Base-by-base conservation (phyloP, 768 basidiomycete genomes). In the Suillus americanus region DNA sequence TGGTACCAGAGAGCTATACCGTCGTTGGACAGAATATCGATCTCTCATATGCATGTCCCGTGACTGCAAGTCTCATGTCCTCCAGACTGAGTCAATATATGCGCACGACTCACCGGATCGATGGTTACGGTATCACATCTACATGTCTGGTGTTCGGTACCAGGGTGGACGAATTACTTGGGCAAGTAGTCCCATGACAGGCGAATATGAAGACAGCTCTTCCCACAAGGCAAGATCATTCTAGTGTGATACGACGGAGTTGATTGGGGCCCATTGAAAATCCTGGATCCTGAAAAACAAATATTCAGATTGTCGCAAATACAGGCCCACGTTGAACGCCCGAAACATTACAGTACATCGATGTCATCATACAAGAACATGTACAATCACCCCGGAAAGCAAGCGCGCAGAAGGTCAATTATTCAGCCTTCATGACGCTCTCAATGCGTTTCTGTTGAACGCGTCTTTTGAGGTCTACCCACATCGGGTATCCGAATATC, bases 391-490 rank as follows among this genome's bases (percentile, higher is more conserved):
- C 55, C n/a, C 4, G 7, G 14, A 38, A 38, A 38, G 37, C 20
- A 38, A 37, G 54, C 23, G 35, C 1, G 5, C 9, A 25, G 4
- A 25, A 25, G 14, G 10, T 51, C 5, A 3, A 23, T 73, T 71
- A 89, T 71, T 90, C 77, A 12, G 84, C 83, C 73, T 93, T 94
- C 88, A 90, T 88, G 3, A 94, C 89, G 33, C 90, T 91, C 62
- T 91, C 86, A 50, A 94, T 94, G 3, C 90, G 82, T 18, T 87
- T 86, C 38, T 78, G 75, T 66, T 93, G 89, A 12, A 92, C 83
- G 28, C 84, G 82, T 67, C 75, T 81, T 62, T 84, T 78, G 66
- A 93, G 74, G 66, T 86, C 82, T 12, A 63, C 30, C 80, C 84
- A 85, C 13, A 86, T 79, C 0, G 87, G 86, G 60, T 79, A 80